Evolutionary conservation across 228 moss, liverwort and hornwort genomes (phyloP).

Genomic region (Sphagnum fallax): DNA sequence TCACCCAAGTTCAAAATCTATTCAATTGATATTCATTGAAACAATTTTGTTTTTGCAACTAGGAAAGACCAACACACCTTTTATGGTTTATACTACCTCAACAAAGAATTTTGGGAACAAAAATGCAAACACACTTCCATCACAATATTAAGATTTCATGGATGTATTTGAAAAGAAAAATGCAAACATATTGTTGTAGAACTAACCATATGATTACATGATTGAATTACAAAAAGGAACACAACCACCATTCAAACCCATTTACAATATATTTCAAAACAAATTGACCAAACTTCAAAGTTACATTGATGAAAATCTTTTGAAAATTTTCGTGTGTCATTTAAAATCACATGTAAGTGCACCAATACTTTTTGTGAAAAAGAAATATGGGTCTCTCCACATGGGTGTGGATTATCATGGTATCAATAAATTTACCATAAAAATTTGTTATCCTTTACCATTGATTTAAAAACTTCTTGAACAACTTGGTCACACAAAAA

Average conservation of each 20-base stretch:
- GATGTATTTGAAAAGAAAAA: too few species aligned
- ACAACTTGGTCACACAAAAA: neutral
- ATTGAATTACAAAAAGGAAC: too few species aligned
- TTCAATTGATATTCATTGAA: too few species aligned
- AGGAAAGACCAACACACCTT: neutral
- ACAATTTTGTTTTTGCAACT: neutral
- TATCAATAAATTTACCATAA: neutral
- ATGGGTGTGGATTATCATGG: conserved; percentile 3
- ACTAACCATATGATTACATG: too few species aligned
- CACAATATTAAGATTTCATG: too few species aligned
- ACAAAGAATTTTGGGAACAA: neutral
- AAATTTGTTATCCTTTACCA: conserved; percentile 3
- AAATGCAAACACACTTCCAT: too few species aligned
- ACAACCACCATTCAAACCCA: too few species aligned
- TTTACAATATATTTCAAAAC: too few species aligned
- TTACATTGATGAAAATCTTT: neutral
- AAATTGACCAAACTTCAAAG: neutral
- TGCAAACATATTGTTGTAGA: too few species aligned
- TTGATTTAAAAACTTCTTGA: conserved; percentile 4
- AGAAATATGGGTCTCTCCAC: conserved; percentile 4
- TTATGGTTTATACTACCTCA: neutral
- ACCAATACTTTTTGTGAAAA: conserved; percentile 3
- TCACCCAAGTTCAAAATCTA: neutral
- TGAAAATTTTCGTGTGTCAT: neutral
- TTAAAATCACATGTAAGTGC: neutral